Percentiles rank a stretch among this genome's conserved stretches.
phyloP scores from a whole-genome alignment of 805 yeast species.

The Yarrowia deformans region DNA sequence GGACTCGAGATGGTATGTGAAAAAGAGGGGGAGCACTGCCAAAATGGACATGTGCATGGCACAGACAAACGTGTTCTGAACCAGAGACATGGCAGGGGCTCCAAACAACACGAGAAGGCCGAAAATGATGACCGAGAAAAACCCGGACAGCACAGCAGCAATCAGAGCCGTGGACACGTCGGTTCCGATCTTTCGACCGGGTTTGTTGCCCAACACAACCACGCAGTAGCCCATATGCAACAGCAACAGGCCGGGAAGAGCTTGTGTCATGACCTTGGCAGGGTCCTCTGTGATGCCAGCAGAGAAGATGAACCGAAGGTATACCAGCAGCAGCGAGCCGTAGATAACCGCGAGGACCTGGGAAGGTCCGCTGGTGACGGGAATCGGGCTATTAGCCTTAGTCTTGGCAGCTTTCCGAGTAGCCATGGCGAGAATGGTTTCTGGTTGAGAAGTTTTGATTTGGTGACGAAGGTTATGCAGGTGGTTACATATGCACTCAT shows the following conservation, averaged over 20 bases:
- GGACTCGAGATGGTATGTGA: conserved; percentile 61
- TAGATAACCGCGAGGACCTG: conserved; percentile 29
- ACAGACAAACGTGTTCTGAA: conserved; percentile 64
- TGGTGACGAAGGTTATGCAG: conserved; percentile 35
- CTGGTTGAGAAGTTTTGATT: conserved; percentile 30
- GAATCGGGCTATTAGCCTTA: conserved; percentile 25
- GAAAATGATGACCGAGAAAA: conserved; percentile 47
- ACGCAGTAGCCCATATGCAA: conserved; percentile 45
- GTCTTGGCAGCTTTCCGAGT: conserved; percentile 30
- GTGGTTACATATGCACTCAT: conserved; percentile 6
- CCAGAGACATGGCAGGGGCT: conserved; percentile 70
- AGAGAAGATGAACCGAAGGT: conserved; percentile 26
- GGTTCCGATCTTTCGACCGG: conserved; percentile 24
- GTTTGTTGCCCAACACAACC: conserved; percentile 33
- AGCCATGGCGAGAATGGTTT: conserved; percentile 30
- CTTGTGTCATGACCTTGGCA: conserved; percentile 42
- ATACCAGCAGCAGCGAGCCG: conserved; percentile 21
- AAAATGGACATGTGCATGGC: conserved; percentile 68
- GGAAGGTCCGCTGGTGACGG: conserved; percentile 7
- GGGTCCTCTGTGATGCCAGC: conserved; percentile 41
- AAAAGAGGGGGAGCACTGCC: conserved; percentile 68
- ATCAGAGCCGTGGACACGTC: conserved; percentile 46
- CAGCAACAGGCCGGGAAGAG: conserved; percentile 41
- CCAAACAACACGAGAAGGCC: conserved; percentile 69
- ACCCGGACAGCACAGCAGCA: conserved; percentile 47